Evolutionary conservation across 2,329 filamentous ascomycete species (phyloP), one percentile per base, ranked within the genome.

Genomic region (Pseudocercospora fuligena): DNA sequence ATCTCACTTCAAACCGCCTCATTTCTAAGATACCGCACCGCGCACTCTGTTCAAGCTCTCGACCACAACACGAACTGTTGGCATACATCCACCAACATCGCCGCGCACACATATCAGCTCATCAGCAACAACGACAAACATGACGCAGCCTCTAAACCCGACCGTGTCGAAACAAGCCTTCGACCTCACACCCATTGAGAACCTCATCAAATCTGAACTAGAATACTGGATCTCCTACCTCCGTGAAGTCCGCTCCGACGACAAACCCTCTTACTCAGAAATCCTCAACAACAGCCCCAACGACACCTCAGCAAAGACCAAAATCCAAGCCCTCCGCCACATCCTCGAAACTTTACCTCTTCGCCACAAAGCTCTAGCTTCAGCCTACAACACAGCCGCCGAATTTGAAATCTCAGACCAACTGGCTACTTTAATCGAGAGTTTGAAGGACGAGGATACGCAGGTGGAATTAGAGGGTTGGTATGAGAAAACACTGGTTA

Each of bases 261-360:
- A 29, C 33, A 33, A 56, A 36, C 47, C 33, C 25, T 25, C 56
- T 21, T 61, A 27, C 23, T 19, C 64, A 25, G 43, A 66, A 29
- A 25, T 54, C 36, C 40, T 43, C 16, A 5, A n/a, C 3, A n/a
- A n/a, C n/a, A n/a, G n/a, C n/a, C n/a, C 40, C 36, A 14, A 40
- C 3, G 36, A 40, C 4, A 60, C 60, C n/a, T 57, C 53, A 29
- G 29, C 23, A 9, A 27, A 16, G 8, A 11, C 27, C 23, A 43
- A 58, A 25, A 25, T 58, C 9, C 31, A 16, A 5, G 56, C 31
- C 11, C 53, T 70, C 3, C 54, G 31, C 11, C 61, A 68, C 21
- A 46, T 68, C 33, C 63, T 70, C 54, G 68, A 68, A 21, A 65
- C 64, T 4, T 49, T 70, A 16, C 68, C 68, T 16, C 27, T 66